Evolutionary conservation across 495 filamentous ascomycete genomes (phyloP).

Genomic region (Penicillium goetzii): DNA sequence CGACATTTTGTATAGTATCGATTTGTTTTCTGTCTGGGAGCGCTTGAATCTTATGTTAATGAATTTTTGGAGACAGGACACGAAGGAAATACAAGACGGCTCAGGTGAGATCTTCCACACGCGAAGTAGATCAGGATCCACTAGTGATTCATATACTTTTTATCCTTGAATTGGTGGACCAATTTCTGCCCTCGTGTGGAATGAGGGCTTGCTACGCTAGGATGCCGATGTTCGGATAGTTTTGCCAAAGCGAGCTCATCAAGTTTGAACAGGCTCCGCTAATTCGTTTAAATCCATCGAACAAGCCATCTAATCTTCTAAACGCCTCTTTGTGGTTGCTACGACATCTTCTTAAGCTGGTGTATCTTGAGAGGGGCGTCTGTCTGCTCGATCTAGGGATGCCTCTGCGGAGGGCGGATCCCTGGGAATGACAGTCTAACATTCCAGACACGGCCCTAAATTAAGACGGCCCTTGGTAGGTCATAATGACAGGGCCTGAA

Average conservation of each 20-base stretch:
- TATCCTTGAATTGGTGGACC: background rate
- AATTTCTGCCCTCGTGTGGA: conserved; percentile 21
- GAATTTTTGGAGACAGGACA: background rate
- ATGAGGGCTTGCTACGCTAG: conserved; percentile 19
- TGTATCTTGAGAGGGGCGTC: background rate
- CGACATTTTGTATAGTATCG: conserved; percentile 17
- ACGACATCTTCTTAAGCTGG: background rate
- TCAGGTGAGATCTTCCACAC: conserved; percentile 2
- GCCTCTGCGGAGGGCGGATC: conserved; percentile 13
- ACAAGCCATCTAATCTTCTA: background rate
- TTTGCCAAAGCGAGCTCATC: background rate
- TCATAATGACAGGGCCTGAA: conserved; percentile 26
- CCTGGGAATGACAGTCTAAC: conserved; percentile 17
- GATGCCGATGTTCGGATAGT: conserved; percentile 17
- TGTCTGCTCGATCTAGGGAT: conserved; percentile 26
- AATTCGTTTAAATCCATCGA: background rate
- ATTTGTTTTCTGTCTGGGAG: background rate
- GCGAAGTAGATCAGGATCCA: conserved; percentile 15
- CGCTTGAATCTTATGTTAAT: background rate
- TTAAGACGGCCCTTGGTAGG: background rate
- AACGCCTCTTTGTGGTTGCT: background rate
- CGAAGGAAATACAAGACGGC: background rate
- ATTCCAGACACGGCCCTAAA: conserved; percentile 24
- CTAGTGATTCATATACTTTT: conserved; percentile 22
- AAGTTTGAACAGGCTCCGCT: background rate